Base-by-base conservation (phyloP, 2,329 filamentous ascomycete genomes). In the Paecilomyces variotii region DNA sequence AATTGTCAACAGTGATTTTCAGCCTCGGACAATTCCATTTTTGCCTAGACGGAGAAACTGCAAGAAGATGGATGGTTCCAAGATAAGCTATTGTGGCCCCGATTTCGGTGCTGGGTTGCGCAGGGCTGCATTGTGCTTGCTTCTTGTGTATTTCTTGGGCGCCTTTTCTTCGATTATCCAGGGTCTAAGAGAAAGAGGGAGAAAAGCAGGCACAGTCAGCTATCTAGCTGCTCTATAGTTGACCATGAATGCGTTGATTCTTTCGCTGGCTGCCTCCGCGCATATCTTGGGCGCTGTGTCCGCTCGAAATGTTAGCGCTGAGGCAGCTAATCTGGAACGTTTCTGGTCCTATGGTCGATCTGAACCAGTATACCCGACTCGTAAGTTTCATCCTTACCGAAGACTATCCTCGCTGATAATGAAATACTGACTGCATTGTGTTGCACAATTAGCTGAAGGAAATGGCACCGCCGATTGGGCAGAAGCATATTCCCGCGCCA, bases 401-500 rank as follows among this genome's bases (percentile, higher is more conserved):
- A 24, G 4, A 24, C 14, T 19, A n/a, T 45, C n/a, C 7, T 24
- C 1, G 19, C 4, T 9, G n/a, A 45, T 6, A 24, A 32, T 19
- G 9, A 6, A 2, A 24, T 24, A 9, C 39, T 45, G 14, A 45
- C 39, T 9, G 14, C 3, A n/a, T 45, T 2, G 12, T 9, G 30
- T 10, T 19, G 19, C 1, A 19, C 19, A 10, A 19, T 19, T 45
- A 45, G 39, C 39, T 45, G n/a, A 19, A 24, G 39, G 39, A 7
- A 45, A 45, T 5, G 56, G 56, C 14, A 27, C 50, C 10, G 57
- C 55, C 24, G 26, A 30, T 14, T 64, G 63, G 63, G 53, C 52
- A 4, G 53, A 51, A 27, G 63, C 63, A 12, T 58, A 58, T 55
- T 14, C 39, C n/a, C 55, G 57, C 14, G 61, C 61, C 7, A 35